A percentile compares a stretch with the other conserved stretches of the same genome.
These are phyloP conservation scores for Leptographium galeiforme DNA, from an alignment of 2,329 filamentous ascomycete genomes.

Conservation along the genomic window DNA sequence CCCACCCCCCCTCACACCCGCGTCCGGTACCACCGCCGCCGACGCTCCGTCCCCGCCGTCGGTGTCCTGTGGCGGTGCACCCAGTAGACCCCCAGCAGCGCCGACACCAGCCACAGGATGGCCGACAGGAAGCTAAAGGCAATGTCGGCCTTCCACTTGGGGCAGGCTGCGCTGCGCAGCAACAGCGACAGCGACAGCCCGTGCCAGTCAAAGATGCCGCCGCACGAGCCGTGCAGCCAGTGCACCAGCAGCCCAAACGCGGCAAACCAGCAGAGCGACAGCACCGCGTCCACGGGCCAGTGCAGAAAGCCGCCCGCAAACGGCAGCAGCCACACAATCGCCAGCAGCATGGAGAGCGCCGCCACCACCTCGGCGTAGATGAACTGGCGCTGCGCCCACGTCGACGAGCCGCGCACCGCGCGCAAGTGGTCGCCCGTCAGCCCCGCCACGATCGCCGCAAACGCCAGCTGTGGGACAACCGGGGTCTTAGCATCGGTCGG, in stretches of 20 bases:
- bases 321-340: slow-evolving; percentile 59
- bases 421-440: slow-evolving; percentile 55
- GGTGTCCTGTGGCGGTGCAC: slow-evolving; percentile 26
- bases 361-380: slow-evolving; percentile 66
- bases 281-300: slow-evolving; percentile 57
- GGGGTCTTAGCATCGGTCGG: too few species aligned
- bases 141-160: slow-evolving; percentile 56
- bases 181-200: slow-evolving; percentile 36
- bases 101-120: slow-evolving; percentile 55
- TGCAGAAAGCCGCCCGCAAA: slow-evolving; percentile 53
- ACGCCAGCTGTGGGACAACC: slow-evolving; percentile 35
- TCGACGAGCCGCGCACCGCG: slow-evolving; percentile 26
- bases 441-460: slow-evolving; percentile 59
- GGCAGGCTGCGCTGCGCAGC: slow-evolving; percentile 39
- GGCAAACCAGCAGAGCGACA: slow-evolving; percentile 58
- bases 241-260: slow-evolving; percentile 54
- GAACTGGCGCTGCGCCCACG: slow-evolving; percentile 48
- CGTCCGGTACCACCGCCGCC: slow-evolving; percentile 26
- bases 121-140: slow-evolving; percentile 62
- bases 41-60: slow-evolving; percentile 11
- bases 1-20: slow-evolving; percentile 22
- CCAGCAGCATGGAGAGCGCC: slow-evolving; percentile 53
- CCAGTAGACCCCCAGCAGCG: slow-evolving; percentile 43
- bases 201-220: slow-evolving; percentile 46
- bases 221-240: slow-evolving; percentile 35